Conservation (phyloP, 495 filamentous ascomycete genomes). For the Hypoxylon lenormandii region DNA sequence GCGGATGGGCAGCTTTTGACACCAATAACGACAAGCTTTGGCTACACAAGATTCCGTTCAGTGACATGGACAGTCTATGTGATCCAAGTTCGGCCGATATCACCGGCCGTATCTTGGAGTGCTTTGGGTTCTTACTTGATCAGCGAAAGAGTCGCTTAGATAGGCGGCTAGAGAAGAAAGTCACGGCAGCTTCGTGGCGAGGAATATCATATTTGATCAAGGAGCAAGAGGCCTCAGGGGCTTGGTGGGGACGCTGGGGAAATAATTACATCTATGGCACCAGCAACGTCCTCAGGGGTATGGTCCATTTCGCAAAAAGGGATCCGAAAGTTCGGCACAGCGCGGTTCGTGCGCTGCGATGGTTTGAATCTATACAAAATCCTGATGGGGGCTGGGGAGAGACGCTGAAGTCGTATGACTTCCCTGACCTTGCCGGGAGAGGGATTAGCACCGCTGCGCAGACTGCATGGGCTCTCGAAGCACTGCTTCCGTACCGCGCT, state of each 20-base stretch:
- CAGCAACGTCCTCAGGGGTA: constrained; percentile 51
- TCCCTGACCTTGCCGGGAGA: constrained; percentile 31
- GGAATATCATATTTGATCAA: no score
- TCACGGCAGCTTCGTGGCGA: no score
- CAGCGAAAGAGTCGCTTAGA: no score
- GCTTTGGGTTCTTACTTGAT: constrained; percentile 47
- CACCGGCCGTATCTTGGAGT: constrained; percentile 55
- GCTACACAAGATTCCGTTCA: constrained; percentile 59
- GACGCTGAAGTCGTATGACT: constrained; percentile 41
- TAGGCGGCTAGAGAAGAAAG: no score
- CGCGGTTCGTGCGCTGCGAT: constrained; percentile 31
- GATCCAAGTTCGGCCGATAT: constrained; percentile 48
- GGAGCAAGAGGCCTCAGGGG: constrained; percentile 38
- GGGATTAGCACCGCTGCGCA: constrained; percentile 51
- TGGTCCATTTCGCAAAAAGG: constrained; percentile 22
- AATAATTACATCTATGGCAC: constrained; percentile 55
- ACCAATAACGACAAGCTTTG: constrained; percentile 54
- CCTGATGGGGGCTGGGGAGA: constrained; percentile 58
- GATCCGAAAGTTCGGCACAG: constrained; percentile 5
- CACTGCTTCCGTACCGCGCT: constrained; percentile 37
- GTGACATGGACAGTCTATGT: constrained; percentile 58
- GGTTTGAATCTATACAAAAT: constrained; percentile 51
- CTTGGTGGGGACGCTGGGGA: constrained; percentile 58
- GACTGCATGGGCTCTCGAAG: constrained; percentile 57
- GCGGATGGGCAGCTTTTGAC: constrained; percentile 62